Percentiles rank a stretch among this genome's conserved stretches.
phyloP scores from a whole-genome alignment of 148 eudicot species.

The Diospyros kaki region DNA sequence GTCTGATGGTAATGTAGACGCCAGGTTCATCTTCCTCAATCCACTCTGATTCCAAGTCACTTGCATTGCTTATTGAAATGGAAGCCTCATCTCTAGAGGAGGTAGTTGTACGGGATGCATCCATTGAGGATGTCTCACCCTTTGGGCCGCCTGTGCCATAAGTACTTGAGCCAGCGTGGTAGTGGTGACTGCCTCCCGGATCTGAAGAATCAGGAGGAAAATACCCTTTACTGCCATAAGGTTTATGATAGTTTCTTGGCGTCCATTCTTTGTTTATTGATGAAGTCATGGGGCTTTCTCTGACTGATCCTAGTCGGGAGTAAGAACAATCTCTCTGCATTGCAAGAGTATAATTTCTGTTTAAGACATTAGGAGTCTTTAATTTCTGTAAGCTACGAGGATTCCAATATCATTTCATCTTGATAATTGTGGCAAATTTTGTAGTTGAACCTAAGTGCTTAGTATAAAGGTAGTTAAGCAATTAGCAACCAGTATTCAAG shows the following conservation, averaged over 20 bases:
- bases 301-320: slow-evolving; percentile 72
- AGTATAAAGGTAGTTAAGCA: neutral
- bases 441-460: neutral
- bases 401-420: neutral
- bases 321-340: slow-evolving; percentile 80
- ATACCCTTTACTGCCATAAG: slow-evolving; percentile 47
- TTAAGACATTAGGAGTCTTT: neutral
- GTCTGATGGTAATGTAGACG: slow-evolving; percentile 86
- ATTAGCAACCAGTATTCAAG: neutral
- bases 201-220: slow-evolving; percentile 53
- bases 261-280: slow-evolving; percentile 76
- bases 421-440: neutral
- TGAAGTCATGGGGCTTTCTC: slow-evolving; percentile 74
- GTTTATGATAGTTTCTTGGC: slow-evolving; percentile 64
- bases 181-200: slow-evolving; percentile 32
- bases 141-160: slow-evolving; percentile 36
- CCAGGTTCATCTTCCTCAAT: slow-evolving; percentile 95
- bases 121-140: slow-evolving; percentile 60
- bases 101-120: slow-evolving; percentile 82
- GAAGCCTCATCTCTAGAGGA: slow-evolving; percentile 72
- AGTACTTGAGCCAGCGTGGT: slow-evolving; percentile 38
- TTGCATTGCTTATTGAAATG: slow-evolving; percentile 91
- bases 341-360: slow-evolving; percentile 3
- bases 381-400: neutral
- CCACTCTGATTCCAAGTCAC: slow-evolving; percentile 90